phyloP scores from a whole-genome alignment of 768 basidiomycete species.

The Rubroboletus satanas region DNA sequence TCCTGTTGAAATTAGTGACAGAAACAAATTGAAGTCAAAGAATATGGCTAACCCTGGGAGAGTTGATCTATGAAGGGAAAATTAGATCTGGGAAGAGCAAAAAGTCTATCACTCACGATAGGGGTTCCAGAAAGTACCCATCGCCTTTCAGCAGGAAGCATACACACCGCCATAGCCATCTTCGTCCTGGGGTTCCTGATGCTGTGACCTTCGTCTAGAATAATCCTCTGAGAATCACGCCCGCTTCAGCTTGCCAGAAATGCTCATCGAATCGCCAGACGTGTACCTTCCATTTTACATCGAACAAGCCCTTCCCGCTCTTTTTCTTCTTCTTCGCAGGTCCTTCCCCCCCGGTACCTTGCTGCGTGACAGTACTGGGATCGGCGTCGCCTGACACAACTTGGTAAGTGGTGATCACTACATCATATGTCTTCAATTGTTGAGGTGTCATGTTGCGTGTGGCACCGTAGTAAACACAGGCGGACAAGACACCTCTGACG shows the following conservation, averaged over 20 bases:
- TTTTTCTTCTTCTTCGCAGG: conserved; percentile 56
- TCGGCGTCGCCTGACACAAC: conserved; percentile 57
- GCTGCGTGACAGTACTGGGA: conserved; percentile 6
- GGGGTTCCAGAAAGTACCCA: conserved; percentile 87
- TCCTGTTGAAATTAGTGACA: conserved; percentile 46
- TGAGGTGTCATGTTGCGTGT: conserved; percentile 55
- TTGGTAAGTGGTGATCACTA: conserved; percentile 85
- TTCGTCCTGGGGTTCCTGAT: conserved; percentile 87
- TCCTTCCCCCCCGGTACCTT: conserved; percentile 18
- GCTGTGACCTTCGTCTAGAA: conserved; percentile 86
- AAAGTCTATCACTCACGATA: conserved; percentile 54
- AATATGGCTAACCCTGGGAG: conserved; percentile 50
- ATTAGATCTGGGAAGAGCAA: not conserved
- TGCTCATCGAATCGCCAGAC: not conserved
- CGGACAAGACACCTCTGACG: conserved; percentile 44
- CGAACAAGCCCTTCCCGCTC: conserved; percentile 54
- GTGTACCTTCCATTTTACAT: conserved; percentile 76
- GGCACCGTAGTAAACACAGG: conserved; percentile 68
- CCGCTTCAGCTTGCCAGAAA: not conserved
- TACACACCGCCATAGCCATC: conserved; percentile 68
- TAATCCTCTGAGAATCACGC: conserved; percentile 49
- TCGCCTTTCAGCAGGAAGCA: conserved; percentile 62
- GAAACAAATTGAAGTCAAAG: not conserved
- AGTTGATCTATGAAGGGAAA: conserved; percentile 57
- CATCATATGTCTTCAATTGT: conserved; percentile 63